Conservation (phyloP, 2,329 filamentous ascomycete genomes). For the Herpotrichia juniperi region DNA sequence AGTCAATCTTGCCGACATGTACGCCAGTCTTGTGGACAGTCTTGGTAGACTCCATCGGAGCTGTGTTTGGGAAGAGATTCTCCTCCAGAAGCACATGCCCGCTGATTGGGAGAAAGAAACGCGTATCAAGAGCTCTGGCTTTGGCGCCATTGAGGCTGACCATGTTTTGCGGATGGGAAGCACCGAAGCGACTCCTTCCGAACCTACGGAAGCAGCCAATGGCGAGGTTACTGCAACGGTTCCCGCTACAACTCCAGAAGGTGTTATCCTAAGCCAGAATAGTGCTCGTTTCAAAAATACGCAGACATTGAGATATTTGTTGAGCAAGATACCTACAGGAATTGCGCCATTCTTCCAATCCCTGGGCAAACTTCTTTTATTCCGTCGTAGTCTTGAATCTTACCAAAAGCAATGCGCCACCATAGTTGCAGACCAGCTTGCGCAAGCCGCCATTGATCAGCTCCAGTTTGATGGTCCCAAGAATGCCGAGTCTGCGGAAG, state of each 20-base stretch:
- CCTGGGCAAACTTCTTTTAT: slow-evolving; percentile 80
- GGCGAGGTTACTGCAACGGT: slow-evolving; percentile 14
- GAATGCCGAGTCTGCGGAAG: slow-evolving; percentile 60
- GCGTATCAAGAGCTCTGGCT: slow-evolving; percentile 48
- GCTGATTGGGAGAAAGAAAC: slow-evolving; percentile 64
- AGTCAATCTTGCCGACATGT: slow-evolving; percentile 85
- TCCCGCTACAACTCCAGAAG: slow-evolving; percentile 12
- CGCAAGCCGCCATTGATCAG: slow-evolving; percentile 71
- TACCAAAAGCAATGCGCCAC: slow-evolving; percentile 66
- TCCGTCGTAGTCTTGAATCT: slow-evolving; percentile 73
- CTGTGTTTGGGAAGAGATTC: slow-evolving; percentile 83
- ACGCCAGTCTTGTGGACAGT: slow-evolving; percentile 72
- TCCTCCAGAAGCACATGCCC: slow-evolving; percentile 75
- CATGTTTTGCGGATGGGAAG: slow-evolving; percentile 44
- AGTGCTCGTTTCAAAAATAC: slow-evolving; percentile 72
- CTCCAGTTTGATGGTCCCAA: slow-evolving; percentile 59
- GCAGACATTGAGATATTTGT: slow-evolving; percentile 74
- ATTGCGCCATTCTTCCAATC: slow-evolving; percentile 87
- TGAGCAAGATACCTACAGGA: slow-evolving; percentile 78
- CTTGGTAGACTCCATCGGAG: slow-evolving; percentile 80
- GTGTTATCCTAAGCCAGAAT: slow-evolving; percentile 24
- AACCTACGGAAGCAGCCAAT: slow-evolving; percentile 20
- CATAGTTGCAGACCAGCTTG: slow-evolving; percentile 71
- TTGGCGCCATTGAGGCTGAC: slow-evolving; percentile 48
- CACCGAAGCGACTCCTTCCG: slow-evolving; percentile 21